Percentiles rank a stretch among this genome's conserved stretches.
Conservation (phyloP, 139 green algal species). For the Chlamydomonas incerta region DNA sequence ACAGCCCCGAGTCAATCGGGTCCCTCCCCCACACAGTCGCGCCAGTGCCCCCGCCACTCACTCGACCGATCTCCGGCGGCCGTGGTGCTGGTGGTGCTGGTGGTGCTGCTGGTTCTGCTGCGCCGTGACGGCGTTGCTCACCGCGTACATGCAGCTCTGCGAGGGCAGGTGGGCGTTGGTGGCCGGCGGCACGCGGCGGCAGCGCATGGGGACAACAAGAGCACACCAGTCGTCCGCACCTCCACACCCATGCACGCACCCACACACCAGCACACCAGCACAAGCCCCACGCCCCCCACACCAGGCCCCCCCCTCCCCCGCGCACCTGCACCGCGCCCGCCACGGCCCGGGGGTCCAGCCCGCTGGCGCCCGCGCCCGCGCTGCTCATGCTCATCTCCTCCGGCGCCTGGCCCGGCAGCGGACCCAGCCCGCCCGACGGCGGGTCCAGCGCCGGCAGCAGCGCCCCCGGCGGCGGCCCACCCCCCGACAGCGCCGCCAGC, state of each 20-base stretch:
- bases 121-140: slow-evolving; percentile 3
- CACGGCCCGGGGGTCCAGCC: slow-evolving; percentile 27
- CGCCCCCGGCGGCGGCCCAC: neutral
- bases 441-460: neutral
- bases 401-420: neutral
- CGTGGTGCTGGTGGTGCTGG: neutral
- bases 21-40: too few species aligned
- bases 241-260: too few species aligned
- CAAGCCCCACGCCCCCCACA: too few species aligned
- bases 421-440: neutral
- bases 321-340: slow-evolving; percentile 34
- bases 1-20: too few species aligned
- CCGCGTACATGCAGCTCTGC: slow-evolving; percentile 39
- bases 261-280: too few species aligned
- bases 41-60: too few species aligned
- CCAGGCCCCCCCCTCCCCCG: too few species aligned
- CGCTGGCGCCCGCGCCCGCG: neutral
- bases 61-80: neutral
- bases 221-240: too few species aligned
- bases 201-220: too few species aligned
- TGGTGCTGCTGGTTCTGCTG: slow-evolving; percentile 1
- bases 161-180: too few species aligned
- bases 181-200: too few species aligned
- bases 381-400: neutral
- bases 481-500: neutral